Evolutionary conservation across 148 eudicot genomes (phyloP), one percentile per base, ranked within the genome.

Genomic region (Rhododendron molle): DNA sequence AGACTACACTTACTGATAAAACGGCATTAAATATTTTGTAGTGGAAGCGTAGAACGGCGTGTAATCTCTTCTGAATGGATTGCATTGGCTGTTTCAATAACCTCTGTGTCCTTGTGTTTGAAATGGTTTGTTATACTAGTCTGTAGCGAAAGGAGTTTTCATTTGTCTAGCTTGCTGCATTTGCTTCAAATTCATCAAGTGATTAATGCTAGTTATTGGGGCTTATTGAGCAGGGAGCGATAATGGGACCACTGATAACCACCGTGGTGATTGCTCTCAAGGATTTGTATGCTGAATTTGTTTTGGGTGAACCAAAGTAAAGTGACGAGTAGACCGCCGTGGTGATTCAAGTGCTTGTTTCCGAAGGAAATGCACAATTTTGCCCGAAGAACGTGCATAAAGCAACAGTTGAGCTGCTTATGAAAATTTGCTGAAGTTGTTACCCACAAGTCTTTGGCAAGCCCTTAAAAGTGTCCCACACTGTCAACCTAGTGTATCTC

Each of bases 191-290:
- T 13, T 69, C 52, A 52, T 85, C 36, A n/a, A 21, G 72, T 79
- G 72, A 20, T 21, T 56, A 62, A 16, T 54, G 72, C 78, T 72
- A 72, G 69, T 65, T 86, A 30, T 72, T 72, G 78, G 49, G n/a
- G 46, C 43, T 86, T 77, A 32, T 40, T 83, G 60, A 7, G 76
- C 92, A 92, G 95, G 95, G 99, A 90, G 99, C 99, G 32, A 95
- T 96, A 90, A 94, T 96, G 99, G 99, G 99, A 56, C 99, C 99
- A 28, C 78, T 95, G 86, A 93, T 96, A 85, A 96, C 98, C 5
- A 96, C 99, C 0, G 96, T 96, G 81, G 98, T 96, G 84, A 94
- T 96, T 65, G 99, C 97, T 58, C 89, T 96, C 2, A 96, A 96
- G 89, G 96, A 96, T 91, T 85, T 96, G 89, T 96, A 96, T 73